Conservation (phyloP, 768 basidiomycete species). For the Hygrophoropsis aurantiaca region DNA sequence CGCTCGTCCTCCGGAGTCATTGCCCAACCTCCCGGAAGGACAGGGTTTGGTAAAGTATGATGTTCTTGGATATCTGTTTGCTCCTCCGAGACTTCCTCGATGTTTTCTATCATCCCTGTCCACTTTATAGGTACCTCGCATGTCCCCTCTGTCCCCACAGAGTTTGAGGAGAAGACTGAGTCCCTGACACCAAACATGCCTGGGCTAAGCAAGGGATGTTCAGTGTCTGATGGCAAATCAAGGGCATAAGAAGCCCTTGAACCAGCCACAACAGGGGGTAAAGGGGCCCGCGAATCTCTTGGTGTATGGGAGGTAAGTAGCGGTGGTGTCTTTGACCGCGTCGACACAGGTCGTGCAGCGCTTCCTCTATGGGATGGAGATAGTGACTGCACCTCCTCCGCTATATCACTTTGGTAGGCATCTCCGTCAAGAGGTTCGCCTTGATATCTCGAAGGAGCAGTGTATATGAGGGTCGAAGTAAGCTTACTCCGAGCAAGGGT, state of each 20-base stretch:
- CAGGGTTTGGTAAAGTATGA: slow-evolving; percentile 32
- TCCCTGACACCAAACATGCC: slow-evolving; percentile 59
- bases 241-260: slow-evolving; percentile 16
- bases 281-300: slow-evolving; percentile 23
- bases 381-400: slow-evolving; percentile 21
- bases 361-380: slow-evolving; percentile 24
- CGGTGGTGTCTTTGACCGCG: slow-evolving; percentile 42
- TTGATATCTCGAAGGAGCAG: slow-evolving; percentile 9
- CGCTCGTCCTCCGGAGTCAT: slow-evolving; percentile 53
- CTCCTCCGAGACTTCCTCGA: slow-evolving; percentile 32
- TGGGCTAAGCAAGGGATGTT: slow-evolving; percentile 42
- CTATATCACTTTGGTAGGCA: slow-evolving; percentile 4
- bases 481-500: slow-evolving; percentile 29
- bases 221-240: slow-evolving; percentile 17
- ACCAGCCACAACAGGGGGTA: slow-evolving; percentile 16
- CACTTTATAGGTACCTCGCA: slow-evolving; percentile 61
- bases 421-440: slow-evolving; percentile 16
- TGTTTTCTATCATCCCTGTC: slow-evolving; percentile 48
- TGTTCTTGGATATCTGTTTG: slow-evolving; percentile 23
- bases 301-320: slow-evolving; percentile 28
- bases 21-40: slow-evolving; percentile 57
- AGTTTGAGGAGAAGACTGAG: slow-evolving; percentile 56
- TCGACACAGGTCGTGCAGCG: slow-evolving; percentile 32
- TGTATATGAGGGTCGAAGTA: slow-evolving; percentile 16
- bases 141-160: slow-evolving; percentile 41